Conservation (phyloP, 495 filamentous ascomycete species). For the Cercophora scortea region DNA sequence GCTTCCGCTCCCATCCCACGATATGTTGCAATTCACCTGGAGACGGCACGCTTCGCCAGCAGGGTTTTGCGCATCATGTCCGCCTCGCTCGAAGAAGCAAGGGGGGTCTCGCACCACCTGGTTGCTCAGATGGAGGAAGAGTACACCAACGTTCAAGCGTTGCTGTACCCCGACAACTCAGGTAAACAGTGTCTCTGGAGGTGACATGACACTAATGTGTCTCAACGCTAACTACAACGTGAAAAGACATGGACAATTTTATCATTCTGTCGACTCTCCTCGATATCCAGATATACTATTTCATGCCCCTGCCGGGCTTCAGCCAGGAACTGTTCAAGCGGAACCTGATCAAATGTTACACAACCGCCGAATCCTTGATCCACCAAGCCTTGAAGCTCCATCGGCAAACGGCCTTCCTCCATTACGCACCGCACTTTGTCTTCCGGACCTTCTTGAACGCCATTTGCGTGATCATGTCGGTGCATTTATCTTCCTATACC, state of each 20-base stretch:
- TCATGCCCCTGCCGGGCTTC: slow-evolving; percentile 31
- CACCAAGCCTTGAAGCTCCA: slow-evolving; percentile 23
- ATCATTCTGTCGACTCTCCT: slow-evolving; percentile 32
- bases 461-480: slow-evolving; percentile 30
- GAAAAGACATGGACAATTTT: slow-evolving; percentile 30
- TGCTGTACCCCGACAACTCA: slow-evolving; percentile 33
- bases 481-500: slow-evolving; percentile 29
- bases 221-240: too few relatives aligned
- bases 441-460: slow-evolving; percentile 30
- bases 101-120: slow-evolving; percentile 31
- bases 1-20: slow-evolving; percentile 25
- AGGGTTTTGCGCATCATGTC: slow-evolving; percentile 31
- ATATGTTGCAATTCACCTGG: slow-evolving; percentile 31
- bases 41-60: slow-evolving; percentile 34
- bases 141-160: slow-evolving; percentile 28
- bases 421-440: slow-evolving; percentile 33
- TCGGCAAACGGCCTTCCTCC: slow-evolving; percentile 21
- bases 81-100: slow-evolving; percentile 30
- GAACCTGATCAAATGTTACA: slow-evolving; percentile 32
- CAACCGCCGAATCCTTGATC: slow-evolving; percentile 30
- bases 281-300: slow-evolving; percentile 39
- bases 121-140: slow-evolving; percentile 37
- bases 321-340: slow-evolving; percentile 28
- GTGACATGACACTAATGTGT: background rate
- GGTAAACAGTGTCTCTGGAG: slow-evolving; percentile 16